Base-by-base conservation (phyloP, 495 filamentous ascomycete genomes). In the Achaetomiella virescens region DNA sequence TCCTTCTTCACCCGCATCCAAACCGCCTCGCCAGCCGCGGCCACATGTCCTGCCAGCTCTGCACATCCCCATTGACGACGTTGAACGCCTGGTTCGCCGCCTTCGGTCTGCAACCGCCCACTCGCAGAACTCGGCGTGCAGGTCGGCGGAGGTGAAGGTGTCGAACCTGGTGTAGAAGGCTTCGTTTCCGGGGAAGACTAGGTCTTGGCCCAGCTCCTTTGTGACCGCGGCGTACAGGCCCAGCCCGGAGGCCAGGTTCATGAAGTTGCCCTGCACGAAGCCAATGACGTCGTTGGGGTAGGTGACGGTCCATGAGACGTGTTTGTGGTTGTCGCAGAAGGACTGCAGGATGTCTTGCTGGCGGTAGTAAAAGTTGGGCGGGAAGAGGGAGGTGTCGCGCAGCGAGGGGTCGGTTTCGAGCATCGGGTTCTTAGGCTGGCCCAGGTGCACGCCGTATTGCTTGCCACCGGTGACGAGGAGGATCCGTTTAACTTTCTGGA, bases 391-490 rank as follows among this genome's bases (percentile, higher is more conserved):
- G 20, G 53, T 46, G 18, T 55, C 54, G 0, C 40, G 25, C 33
- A 63, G 55, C 63, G 61, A 64, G 33, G 61, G 58, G 54, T 80
- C 77, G 12, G 67, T 64, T 62, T 81, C 78, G 29, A 64, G 54
- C 66, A 80, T 67, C 1, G 80, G 74, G 59, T 72, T 70, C 61
- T 80, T 69, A n/a, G 75, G 71, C 51, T 72, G 69, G n/a, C 78
- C 78, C 2, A 79, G 69, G 61, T 82, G 74, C 1, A 81, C 77
- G 25, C 82, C 78, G 59, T 84, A 84, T 44, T 83, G 76, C 60
- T 82, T 83, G 15, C 70, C 66, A 2, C 81, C 79, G 10, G 74
- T 78, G 2, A 80, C 77, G 27, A 82, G 70, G 41, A 83, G 63
- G 48, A 83, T 69, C 38, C 74, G 72, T 59, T 79, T 78, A 40